Conservation (phyloP, 2,329 filamentous ascomycete genomes). For the Aspergillus piperis region DNA sequence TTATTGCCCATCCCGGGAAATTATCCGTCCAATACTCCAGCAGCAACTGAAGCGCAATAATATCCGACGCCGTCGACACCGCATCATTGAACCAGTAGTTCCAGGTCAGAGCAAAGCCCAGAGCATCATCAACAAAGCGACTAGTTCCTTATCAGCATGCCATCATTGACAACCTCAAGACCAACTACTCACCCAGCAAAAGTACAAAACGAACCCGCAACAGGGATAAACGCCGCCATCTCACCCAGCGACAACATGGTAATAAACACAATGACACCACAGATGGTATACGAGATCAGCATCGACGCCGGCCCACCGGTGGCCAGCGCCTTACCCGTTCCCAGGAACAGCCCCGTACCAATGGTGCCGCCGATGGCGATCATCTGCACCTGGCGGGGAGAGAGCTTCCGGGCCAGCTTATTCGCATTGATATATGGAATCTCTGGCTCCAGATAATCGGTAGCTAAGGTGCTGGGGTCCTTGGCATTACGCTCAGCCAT, state of each 20-base stretch:
- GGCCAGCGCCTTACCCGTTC: conserved; percentile 61
- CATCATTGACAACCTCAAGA: not conserved
- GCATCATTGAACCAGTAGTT: conserved; percentile 67
- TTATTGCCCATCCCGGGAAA: conserved; percentile 65
- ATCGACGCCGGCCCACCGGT: conserved; percentile 63
- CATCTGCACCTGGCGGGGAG: conserved; percentile 67
- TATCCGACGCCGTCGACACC: conserved; percentile 60
- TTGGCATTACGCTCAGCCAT: conserved; percentile 10
- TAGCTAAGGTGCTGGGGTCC: conserved; percentile 12
- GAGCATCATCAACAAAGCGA: conserved; percentile 47
- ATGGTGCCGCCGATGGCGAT: conserved; percentile 57
- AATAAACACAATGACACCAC: conserved; percentile 59
- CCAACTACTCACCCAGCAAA: conserved; percentile 50
- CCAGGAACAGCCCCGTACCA: conserved; percentile 62
- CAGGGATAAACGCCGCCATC: conserved; percentile 60
- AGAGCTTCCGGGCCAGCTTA: conserved; percentile 57
- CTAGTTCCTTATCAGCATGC: conserved; percentile 22
- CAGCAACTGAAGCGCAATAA: conserved; percentile 61
- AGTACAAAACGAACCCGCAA: conserved; percentile 58
- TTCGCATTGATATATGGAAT: conserved; percentile 41
- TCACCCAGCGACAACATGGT: conserved; percentile 63
- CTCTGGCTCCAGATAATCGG: conserved; percentile 14
- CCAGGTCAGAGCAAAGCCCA: conserved; percentile 49
- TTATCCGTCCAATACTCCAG: conserved; percentile 63
- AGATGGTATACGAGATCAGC: conserved; percentile 59